Evolutionary conservation across 2,329 filamentous ascomycete species (phyloP).

Genomic region (Pyrenophora teres): DNA sequence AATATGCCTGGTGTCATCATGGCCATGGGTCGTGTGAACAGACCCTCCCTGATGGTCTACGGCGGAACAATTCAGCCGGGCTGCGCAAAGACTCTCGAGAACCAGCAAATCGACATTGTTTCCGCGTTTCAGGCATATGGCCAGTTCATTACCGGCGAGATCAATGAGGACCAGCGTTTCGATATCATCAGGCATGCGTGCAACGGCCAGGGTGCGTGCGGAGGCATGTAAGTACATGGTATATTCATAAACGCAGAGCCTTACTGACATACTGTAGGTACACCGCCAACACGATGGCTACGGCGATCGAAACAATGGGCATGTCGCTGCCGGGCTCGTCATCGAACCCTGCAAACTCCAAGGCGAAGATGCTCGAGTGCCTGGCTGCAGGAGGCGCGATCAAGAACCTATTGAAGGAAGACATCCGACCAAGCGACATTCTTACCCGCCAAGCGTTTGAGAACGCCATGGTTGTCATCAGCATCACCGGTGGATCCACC

Average conservation of each 20-base stretch:
- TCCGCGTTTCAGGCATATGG: conserved; percentile 98
- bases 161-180: conserved; percentile 87
- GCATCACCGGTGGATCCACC: conserved; percentile 56
- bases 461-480: conserved; percentile 58
- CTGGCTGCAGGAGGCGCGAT: conserved; percentile 56
- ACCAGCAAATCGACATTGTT: conserved; percentile 84
- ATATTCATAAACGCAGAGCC: too few species aligned
- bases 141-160: conserved; percentile 89
- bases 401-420: conserved; percentile 56
- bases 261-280: conserved; percentile 31
- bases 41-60: conserved; percentile 96
- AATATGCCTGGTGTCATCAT: conserved; percentile 77
- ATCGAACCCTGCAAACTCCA: conserved; percentile 56
- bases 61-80: conserved; percentile 93
- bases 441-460: conserved; percentile 56
- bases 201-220: conserved; percentile 80
- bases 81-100: conserved; percentile 72
- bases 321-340: conserved; percentile 58
- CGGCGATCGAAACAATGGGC: conserved; percentile 57
- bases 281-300: conserved; percentile 60
- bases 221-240: conserved; percentile 64
- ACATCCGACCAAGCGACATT: conserved; percentile 56
- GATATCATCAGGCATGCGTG: conserved; percentile 95
- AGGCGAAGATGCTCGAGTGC: conserved; percentile 58
- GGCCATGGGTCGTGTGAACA: conserved; percentile 93